A percentile compares a stretch with the other conserved stretches of the same genome.
Conservation (phyloP, 345 rosid species). For the Rubroshorea leprosula region DNA sequence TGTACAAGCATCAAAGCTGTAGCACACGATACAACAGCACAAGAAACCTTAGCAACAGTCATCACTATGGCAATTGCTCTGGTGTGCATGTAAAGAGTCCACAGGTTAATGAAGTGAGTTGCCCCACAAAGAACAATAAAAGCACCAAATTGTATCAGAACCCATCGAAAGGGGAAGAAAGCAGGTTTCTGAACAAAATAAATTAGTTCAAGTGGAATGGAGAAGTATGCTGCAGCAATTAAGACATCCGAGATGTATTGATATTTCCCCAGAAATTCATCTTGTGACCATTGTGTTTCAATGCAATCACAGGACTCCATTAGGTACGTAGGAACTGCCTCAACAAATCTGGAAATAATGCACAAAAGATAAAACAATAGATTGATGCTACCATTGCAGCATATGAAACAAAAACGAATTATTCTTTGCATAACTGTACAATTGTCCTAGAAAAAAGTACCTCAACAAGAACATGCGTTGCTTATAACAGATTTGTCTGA, state of each 20-base stretch:
- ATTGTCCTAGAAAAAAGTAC: too few relatives aligned
- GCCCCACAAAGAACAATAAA: neutral
- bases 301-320: neutral
- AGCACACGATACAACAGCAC: neutral
- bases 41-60: neutral
- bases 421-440: too few relatives aligned
- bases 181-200: neutral
- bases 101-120: neutral
- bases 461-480: too few relatives aligned
- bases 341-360: neutral
- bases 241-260: neutral
- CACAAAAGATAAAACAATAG: neutral
- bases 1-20: neutral
- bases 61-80: neutral
- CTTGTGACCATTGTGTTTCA: neutral
- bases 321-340: neutral
- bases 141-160: neutral
- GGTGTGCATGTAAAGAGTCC: neutral
- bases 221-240: neutral
- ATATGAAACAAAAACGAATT: too few relatives aligned
- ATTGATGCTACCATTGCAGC: neutral
- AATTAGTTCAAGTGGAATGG: neutral
- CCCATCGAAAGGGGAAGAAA: neutral
- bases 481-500: too few relatives aligned
- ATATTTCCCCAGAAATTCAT: neutral